phyloP scores from a whole-genome alignment of 2,329 filamentous ascomycete species.

The Thielaviopsis musarum region DNA sequence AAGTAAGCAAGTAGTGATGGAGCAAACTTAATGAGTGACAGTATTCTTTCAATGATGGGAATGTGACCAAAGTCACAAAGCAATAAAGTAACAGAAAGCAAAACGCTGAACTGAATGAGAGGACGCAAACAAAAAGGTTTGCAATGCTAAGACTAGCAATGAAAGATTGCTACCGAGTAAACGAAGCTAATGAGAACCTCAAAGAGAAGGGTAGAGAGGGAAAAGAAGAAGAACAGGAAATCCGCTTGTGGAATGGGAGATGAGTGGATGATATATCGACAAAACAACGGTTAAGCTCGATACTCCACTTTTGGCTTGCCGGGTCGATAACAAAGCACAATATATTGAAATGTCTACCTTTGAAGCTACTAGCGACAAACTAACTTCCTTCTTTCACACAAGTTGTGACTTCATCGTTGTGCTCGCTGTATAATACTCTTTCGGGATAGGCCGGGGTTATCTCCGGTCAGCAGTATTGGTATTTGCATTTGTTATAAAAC shows the following conservation, averaged over 20 bases:
- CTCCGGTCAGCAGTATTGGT: background rate
- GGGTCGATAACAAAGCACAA: background rate
- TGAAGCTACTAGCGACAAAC: background rate
- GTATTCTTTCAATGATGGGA: background rate
- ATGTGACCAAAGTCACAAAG: background rate
- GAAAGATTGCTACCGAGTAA: background rate
- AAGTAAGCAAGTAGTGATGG: background rate
- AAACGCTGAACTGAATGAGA: conserved; percentile 9
- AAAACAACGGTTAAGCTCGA: background rate
- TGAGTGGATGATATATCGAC: background rate
- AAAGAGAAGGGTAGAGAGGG: conserved; percentile 3
- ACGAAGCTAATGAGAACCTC: background rate
- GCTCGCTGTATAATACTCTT: background rate
- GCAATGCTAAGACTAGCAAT: conserved; percentile 8
- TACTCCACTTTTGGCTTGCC: background rate
- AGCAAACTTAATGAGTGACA: background rate
- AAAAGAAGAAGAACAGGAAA: conserved; percentile 1
- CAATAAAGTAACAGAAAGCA: background rate
- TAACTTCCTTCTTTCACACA: background rate
- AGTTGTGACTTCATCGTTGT: background rate
- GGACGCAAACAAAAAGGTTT: conserved; percentile 16
- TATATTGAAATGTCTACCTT: background rate
- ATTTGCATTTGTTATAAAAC: background rate
- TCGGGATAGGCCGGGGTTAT: background rate
- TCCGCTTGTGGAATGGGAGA: background rate